Conservation (phyloP, 177 flowering plant genomes). For the Tripterygium wilfordii region DNA sequence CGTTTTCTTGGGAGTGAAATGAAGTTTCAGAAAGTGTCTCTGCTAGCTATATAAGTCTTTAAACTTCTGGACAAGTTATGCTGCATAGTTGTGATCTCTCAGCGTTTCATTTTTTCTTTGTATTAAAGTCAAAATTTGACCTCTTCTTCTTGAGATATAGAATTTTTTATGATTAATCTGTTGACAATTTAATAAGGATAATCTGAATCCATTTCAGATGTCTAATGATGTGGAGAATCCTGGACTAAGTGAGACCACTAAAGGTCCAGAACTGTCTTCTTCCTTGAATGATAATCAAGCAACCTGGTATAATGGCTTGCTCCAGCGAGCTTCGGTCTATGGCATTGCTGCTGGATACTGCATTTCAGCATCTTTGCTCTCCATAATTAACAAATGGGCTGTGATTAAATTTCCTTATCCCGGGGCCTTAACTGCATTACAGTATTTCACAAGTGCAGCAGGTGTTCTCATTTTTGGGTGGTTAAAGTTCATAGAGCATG, state of each 20-base stretch:
- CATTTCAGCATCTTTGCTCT: constrained; percentile 80
- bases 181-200: no score
- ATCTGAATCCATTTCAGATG: constrained; percentile 39
- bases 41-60: no score
- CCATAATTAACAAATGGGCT: constrained; percentile 97
- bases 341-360: constrained; percentile 91
- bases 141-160: no score
- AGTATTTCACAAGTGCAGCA: constrained; percentile 80
- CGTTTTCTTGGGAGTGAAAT: no score
- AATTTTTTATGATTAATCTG: no score
- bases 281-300: constrained; percentile 16
- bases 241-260: constrained; percentile 17
- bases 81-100: no score
- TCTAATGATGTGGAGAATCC: constrained; percentile 50
- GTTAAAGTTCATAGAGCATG: constrained; percentile 61
- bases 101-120: no score
- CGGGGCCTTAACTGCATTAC: constrained; percentile 87
- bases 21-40: no score
- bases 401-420: constrained; percentile 91
- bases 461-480: constrained; percentile 63
- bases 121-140: no score
- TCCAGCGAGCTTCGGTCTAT: constrained; percentile 68
- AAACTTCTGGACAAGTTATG: no score
- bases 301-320: constrained; percentile 40
- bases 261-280: constrained; percentile 14